Evolutionary conservation across 495 filamentous ascomycete species (phyloP), one percentile per base, ranked within the genome.

Genomic region (Daldinia vernicosa): DNA sequence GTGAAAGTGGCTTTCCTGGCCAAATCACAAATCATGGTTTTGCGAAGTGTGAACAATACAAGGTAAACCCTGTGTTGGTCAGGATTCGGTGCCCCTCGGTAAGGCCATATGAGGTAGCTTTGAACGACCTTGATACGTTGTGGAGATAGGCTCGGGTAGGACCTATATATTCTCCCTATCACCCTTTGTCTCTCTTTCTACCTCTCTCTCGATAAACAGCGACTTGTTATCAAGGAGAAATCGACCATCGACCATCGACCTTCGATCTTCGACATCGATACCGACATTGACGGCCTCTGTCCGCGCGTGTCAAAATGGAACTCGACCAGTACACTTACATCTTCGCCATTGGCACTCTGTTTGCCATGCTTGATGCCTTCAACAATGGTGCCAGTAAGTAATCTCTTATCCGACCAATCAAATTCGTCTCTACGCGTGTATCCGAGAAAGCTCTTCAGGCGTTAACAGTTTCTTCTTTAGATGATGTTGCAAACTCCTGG

Each of bases 401-500:
- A 40, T 22, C 55, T 4, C 56, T 28, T 30, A 28, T 30, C 56
- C n/a, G 27, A 12, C 30, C 12, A 30, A 45, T 28, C 6, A 43
- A 1, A 35, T 24, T 56, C 17, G 19, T 19, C 17, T 35, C 7
- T 45, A 8, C n/a, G 37, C 24, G 19, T 60, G 9, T 30, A 27
- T 45, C 37, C 11, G 1, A 27, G 22, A 4, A 9, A n/a, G 7
- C 22, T 33, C 30, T 3, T 83, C 83, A 57, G 86, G 84, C 74
- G 76, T 81, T 55, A 68, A 83, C 83, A 71, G 70, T 84, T 15
- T 11, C 22, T 47, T 60, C 17, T 73, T 63, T 24, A 71, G 82
- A 92, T 80, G 90, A 93, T 89, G 90, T 92, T 28, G 90, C 90
- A 62, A 93, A 93, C 79, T 81, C 89, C 30, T 91, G 86, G 82